Conservation (phyloP, 225 moss, liverwort and hornwort species). For the Antitrichia curtipendula region DNA sequence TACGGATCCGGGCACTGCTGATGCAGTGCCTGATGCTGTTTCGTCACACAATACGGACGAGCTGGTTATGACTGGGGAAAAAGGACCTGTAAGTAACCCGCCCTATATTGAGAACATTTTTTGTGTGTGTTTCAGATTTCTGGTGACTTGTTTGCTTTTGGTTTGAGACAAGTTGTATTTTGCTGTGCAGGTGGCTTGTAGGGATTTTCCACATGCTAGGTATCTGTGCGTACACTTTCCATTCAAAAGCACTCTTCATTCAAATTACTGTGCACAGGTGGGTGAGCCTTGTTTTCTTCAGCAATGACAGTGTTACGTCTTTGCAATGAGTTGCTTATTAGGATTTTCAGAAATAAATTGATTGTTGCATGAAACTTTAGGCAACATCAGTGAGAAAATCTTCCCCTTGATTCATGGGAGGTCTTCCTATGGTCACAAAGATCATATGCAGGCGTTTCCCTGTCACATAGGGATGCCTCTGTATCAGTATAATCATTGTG, state of each 20-base stretch:
- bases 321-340: background rate
- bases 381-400: background rate
- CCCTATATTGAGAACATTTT: background rate
- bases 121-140: background rate
- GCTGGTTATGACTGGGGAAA: conserved; percentile 58
- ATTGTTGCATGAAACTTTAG: background rate
- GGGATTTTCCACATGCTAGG: conserved; percentile 65
- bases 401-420: too few relatives aligned
- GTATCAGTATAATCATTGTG: background rate
- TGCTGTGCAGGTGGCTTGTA: conserved; percentile 56
- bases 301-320: background rate
- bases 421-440: background rate
- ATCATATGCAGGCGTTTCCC: background rate
- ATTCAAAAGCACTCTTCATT: conserved; percentile 39
- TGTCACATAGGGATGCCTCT: background rate
- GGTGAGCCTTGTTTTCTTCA: background rate
- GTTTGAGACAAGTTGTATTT: background rate
- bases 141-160: background rate
- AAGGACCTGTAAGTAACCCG: conserved; percentile 34
- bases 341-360: background rate
- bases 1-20: conserved; percentile 6
- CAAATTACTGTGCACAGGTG: conserved; percentile 48
- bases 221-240: conserved; percentile 52
- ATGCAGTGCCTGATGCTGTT: background rate
- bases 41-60: conserved; percentile 32